Evolutionary conservation across 768 basidiomycete genomes (phyloP).

Genomic region (Termitomyces sp.): DNA sequence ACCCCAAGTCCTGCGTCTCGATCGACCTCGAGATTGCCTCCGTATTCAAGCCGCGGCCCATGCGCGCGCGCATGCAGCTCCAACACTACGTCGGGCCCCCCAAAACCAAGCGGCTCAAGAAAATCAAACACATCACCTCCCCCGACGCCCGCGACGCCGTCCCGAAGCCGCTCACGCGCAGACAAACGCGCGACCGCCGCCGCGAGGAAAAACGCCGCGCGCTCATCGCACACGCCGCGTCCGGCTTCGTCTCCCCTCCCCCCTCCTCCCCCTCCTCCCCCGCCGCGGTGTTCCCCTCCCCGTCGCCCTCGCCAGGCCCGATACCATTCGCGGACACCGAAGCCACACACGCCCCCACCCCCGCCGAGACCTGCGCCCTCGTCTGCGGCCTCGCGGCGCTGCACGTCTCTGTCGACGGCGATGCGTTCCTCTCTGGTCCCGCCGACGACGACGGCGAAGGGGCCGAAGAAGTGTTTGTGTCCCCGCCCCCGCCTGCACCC

Average conservation of each 20-base stretch:
- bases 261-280: neutral
- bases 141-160: neutral
- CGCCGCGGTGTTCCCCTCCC: neutral
- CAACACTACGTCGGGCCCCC: conserved; percentile 21
- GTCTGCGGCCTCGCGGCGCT: conserved; percentile 14
- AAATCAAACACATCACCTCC: conserved; percentile 26
- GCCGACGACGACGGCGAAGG: conserved; percentile 8
- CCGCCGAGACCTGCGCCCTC: conserved; percentile 9
- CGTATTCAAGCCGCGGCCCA: conserved; percentile 71
- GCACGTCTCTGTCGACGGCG: conserved; percentile 9
- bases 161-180: conserved; percentile 31
- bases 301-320: neutral
- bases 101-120: conserved; percentile 35
- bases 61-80: conserved; percentile 35
- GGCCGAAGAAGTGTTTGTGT: conserved; percentile 34
- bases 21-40: conserved; percentile 63
- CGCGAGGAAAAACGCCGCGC: conserved; percentile 41
- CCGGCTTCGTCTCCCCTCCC: neutral
- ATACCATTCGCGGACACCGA: neutral
- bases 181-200: conserved; percentile 44
- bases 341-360: neutral
- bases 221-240: conserved; percentile 21
- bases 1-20: conserved; percentile 19
- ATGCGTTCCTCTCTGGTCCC: neutral
- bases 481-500: conserved; percentile 23